Conservation (phyloP, 306 rosid species). For the Hippophae tibetana region DNA sequence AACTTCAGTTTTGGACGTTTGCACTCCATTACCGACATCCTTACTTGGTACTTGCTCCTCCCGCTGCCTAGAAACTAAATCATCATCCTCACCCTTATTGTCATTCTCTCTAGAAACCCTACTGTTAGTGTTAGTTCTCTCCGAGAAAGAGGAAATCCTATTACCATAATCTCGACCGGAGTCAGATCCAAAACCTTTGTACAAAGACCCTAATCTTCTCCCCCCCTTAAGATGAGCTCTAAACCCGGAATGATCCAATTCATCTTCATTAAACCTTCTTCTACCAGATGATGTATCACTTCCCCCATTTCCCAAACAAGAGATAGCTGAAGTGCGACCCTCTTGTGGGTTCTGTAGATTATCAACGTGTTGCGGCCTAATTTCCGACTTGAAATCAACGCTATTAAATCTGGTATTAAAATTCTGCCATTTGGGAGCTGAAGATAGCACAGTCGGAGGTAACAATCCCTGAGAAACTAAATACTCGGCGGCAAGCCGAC, state of each 20-base stretch:
- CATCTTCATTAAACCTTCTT: slow-evolving; percentile 49
- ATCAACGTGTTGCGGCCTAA: slow-evolving; percentile 24
- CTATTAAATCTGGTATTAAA: slow-evolving; percentile 37
- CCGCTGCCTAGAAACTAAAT: slow-evolving; percentile 27
- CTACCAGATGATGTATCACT: slow-evolving; percentile 34
- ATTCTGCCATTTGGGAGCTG: slow-evolving; percentile 39
- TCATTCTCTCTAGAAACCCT: slow-evolving; percentile 33
- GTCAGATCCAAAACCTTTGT: slow-evolving; percentile 42
- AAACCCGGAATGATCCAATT: slow-evolving; percentile 24
- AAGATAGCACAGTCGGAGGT: slow-evolving; percentile 34
- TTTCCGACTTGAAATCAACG: slow-evolving; percentile 11
- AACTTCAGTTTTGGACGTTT: background rate
- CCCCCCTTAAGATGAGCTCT: slow-evolving; percentile 32
- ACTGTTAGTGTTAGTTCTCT: slow-evolving; percentile 20
- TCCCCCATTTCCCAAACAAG: slow-evolving; percentile 45
- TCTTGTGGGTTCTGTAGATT: slow-evolving; percentile 24
- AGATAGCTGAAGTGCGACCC: slow-evolving; percentile 52
- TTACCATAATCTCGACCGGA: slow-evolving; percentile 49
- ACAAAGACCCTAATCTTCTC: slow-evolving; percentile 38
- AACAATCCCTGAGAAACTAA: slow-evolving; percentile 74
- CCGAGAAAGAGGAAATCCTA: slow-evolving; percentile 57
- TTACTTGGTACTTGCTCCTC: background rate
- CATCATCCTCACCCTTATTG: slow-evolving; percentile 27
- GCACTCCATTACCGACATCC: background rate
- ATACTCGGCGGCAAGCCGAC: slow-evolving; percentile 86